Percentiles rank a stretch among this genome's conserved stretches.
phyloP scores from a whole-genome alignment of 495 filamentous ascomycete species.

The Penicillium tannophilum region DNA sequence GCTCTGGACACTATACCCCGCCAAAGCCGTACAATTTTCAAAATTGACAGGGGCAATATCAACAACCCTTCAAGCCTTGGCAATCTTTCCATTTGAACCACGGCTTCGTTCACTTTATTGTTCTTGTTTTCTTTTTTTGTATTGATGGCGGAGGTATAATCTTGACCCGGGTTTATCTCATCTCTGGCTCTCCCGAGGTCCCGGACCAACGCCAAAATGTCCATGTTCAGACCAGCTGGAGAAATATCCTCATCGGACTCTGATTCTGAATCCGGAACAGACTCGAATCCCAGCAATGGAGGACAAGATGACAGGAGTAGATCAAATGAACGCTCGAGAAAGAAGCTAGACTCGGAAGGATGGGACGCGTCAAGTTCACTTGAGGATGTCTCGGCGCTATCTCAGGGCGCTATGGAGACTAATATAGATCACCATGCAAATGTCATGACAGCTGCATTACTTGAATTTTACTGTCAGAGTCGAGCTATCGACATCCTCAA shows the following conservation, averaged over 20 bases:
- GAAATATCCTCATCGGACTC: slow-evolving; percentile 46
- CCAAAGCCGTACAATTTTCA: neutral
- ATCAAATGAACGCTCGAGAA: slow-evolving; percentile 5
- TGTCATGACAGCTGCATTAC: slow-evolving; percentile 46
- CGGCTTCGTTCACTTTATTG: neutral
- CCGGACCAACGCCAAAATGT: slow-evolving; percentile 35
- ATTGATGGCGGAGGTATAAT: slow-evolving; percentile 1
- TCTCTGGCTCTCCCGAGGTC: neutral
- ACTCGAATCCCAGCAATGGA: slow-evolving; percentile 1
- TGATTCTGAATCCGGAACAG: slow-evolving; percentile 15
- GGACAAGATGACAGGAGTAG: slow-evolving; percentile 6
- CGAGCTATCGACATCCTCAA: slow-evolving; percentile 51
- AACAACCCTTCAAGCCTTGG: neutral
- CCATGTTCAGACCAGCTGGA: slow-evolving; percentile 46
- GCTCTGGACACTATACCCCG: neutral
- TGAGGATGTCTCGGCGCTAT: slow-evolving; percentile 23
- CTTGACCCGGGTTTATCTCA: neutral
- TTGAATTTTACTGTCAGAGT: slow-evolving; percentile 50
- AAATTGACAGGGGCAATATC: neutral
- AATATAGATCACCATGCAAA: slow-evolving; percentile 43
- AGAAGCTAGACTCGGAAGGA: slow-evolving; percentile 13
- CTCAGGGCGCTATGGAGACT: slow-evolving; percentile 29
- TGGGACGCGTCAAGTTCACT: slow-evolving; percentile 21
- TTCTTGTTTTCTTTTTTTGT: neutral
- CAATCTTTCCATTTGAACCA: neutral